phyloP scores from a whole-genome alignment of 2,329 filamentous ascomycete species.

The Beauveria caledonica region DNA sequence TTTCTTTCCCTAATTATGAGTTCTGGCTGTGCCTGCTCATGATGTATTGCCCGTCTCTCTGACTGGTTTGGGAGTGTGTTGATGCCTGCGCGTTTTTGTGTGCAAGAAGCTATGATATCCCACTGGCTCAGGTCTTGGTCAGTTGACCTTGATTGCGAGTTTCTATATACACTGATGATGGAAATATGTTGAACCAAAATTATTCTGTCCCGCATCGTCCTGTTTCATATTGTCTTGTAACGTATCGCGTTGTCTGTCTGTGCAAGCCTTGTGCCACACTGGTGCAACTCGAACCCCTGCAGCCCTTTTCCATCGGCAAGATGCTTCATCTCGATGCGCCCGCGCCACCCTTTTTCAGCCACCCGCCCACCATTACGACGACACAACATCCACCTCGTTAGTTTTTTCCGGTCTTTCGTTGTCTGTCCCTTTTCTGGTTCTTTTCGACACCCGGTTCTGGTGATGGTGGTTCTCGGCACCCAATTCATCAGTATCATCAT shows the following conservation, averaged over 20 bases:
- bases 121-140: slow-evolving; percentile 1
- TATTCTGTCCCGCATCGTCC: too few species aligned
- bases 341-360: not conserved
- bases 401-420: too few species aligned
- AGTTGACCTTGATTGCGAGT: slow-evolving; percentile 2
- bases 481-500: too few species aligned
- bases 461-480: too few species aligned
- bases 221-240: not conserved
- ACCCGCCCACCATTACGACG: too few species aligned
- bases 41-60: slow-evolving; percentile 8
- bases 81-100: not conserved
- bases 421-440: too few species aligned
- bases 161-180: slow-evolving; percentile 4
- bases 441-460: too few species aligned
- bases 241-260: not conserved
- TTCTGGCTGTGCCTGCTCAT: slow-evolving; percentile 5
- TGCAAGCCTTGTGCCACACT: not conserved
- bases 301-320: not conserved
- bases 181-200: not conserved
- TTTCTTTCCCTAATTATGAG: not conserved
- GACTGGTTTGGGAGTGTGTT: slow-evolving; percentile 7
- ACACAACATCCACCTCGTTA: too few species aligned
- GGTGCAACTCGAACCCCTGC: not conserved
- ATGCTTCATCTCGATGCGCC: not conserved
- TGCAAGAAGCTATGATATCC: slow-evolving; percentile 11